These are phyloP conservation scores for Ophiostoma australiae DNA, from an alignment of 2,329 filamentous ascomycete species.

Conservation along the genomic window DNA sequence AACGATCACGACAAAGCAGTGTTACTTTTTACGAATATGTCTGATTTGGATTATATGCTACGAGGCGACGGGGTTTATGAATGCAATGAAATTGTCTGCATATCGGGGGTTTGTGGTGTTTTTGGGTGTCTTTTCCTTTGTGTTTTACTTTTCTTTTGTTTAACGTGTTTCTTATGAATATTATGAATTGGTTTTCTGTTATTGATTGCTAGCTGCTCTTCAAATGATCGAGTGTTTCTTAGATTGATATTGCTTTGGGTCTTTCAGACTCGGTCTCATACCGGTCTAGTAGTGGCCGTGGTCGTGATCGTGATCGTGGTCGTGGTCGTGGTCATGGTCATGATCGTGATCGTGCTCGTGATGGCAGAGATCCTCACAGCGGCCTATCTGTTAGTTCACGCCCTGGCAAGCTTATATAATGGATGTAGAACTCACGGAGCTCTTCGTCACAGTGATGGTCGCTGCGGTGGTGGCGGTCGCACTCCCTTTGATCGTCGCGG, in stretches of 20 bases:
- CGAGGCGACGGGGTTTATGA: neutral
- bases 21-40: neutral
- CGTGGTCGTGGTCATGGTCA: neutral
- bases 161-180: slow-evolving; percentile 5
- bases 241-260: neutral
- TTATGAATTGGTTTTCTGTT: neutral
- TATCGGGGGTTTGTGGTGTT: neutral
- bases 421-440: too few species aligned
- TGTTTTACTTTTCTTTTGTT: neutral
- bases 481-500: neutral
- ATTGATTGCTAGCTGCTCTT: neutral
- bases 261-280: neutral
- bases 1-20: neutral
- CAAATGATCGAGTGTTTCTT: neutral
- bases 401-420: neutral
- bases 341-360: neutral
- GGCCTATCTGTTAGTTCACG: neutral
- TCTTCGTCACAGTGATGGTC: neutral
- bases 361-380: neutral
- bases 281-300: neutral
- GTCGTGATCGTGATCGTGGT: neutral
- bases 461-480: neutral
- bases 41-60: neutral
- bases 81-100: neutral
- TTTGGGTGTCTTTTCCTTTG: neutral